A percentile compares a stretch with the other conserved stretches of the same genome.
phyloP scores from a whole-genome alignment of 208 protist species.

The Perkinsela sp. region DNA sequence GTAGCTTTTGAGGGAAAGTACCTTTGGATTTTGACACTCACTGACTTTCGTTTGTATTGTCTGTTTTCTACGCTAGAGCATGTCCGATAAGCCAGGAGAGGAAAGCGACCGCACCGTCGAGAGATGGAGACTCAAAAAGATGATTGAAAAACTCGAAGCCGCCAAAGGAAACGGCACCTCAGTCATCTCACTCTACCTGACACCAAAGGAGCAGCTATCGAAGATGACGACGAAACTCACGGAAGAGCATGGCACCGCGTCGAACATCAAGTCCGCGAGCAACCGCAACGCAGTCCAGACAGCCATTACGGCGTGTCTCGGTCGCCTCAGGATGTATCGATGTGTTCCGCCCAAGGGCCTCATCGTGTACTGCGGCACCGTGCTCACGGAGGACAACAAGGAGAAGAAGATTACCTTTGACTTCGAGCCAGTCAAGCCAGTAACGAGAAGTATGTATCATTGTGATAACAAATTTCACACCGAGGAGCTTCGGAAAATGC shows the following conservation, averaged over 20 bases:
- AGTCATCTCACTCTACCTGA: constrained; percentile 97
- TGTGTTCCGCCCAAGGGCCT: constrained; percentile 82
- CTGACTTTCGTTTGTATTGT: too few species aligned
- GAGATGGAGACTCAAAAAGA: constrained; percentile 96
- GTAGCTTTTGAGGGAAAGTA: too few species aligned
- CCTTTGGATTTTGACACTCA: too few species aligned
- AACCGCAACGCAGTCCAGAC: constrained; percentile 76
- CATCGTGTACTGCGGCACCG: constrained; percentile 93
- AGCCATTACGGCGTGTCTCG: constrained; percentile 58
- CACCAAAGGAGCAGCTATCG: constrained; percentile 89
- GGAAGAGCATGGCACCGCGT: constrained; percentile 96
- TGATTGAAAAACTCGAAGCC: constrained; percentile 88
- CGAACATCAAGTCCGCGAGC: constrained; percentile 98
- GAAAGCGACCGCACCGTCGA: constrained; percentile 72
- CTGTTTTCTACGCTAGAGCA: background rate
- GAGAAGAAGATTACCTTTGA: constrained; percentile 96
- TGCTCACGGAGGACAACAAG: constrained; percentile 93
- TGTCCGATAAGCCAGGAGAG: constrained; percentile 1
- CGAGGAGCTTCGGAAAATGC: constrained; percentile 82
- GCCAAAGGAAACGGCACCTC: constrained; percentile 90
- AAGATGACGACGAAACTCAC: constrained; percentile 90
- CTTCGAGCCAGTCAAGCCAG: constrained; percentile 97
- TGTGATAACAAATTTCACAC: constrained; percentile 93
- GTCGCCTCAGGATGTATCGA: constrained; percentile 69
- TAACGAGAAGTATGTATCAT: constrained; percentile 94